phyloP scores from a whole-genome alignment of 1,284 basidiomycete species.

The Malassezia sp. region DNA sequence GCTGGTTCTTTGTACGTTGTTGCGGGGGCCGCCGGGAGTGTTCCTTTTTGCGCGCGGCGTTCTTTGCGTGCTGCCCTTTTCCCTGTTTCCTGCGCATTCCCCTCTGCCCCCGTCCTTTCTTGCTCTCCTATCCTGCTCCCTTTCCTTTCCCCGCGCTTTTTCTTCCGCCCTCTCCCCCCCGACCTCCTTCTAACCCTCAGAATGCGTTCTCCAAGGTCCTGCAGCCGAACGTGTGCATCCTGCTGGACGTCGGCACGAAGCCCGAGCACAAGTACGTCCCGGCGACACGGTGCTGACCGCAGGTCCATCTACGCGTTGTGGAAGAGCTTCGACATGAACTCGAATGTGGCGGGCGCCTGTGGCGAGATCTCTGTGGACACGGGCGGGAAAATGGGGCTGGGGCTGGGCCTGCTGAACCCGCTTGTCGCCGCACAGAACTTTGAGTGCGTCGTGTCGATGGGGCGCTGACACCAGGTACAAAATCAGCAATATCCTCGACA shows the following conservation, averaged over 20 bases:
- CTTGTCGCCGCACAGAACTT: constrained; percentile 54
- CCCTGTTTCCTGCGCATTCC: background rate
- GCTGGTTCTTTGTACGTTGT: constrained; percentile 44
- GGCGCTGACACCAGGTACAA: no score
- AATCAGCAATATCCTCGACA: constrained; percentile 41
- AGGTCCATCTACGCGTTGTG: constrained; percentile 89
- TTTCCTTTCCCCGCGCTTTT: no score
- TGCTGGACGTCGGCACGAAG: constrained; percentile 88
- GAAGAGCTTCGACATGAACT: constrained; percentile 94
- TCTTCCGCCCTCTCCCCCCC: no score
- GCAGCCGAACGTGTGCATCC: constrained; percentile 73
- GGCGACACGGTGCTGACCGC: no score
- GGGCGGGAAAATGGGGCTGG: constrained; percentile 57
- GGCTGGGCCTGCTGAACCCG: constrained; percentile 55
- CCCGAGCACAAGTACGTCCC: constrained; percentile 89
- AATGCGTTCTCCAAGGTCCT: constrained; percentile 47
- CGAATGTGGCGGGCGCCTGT: constrained; percentile 87
- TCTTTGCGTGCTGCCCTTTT: no score
- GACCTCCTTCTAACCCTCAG: constrained; percentile 48
- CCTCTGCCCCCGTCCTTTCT: no score
- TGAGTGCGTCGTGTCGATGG: no score
- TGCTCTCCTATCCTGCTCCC: no score
- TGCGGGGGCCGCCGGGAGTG: no score
- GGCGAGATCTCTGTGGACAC: constrained; percentile 71
- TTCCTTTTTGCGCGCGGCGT: no score